Conservation (phyloP, 2,329 filamentous ascomycete species). For the Ophiocordyceps camponoti-leonardi region DNA sequence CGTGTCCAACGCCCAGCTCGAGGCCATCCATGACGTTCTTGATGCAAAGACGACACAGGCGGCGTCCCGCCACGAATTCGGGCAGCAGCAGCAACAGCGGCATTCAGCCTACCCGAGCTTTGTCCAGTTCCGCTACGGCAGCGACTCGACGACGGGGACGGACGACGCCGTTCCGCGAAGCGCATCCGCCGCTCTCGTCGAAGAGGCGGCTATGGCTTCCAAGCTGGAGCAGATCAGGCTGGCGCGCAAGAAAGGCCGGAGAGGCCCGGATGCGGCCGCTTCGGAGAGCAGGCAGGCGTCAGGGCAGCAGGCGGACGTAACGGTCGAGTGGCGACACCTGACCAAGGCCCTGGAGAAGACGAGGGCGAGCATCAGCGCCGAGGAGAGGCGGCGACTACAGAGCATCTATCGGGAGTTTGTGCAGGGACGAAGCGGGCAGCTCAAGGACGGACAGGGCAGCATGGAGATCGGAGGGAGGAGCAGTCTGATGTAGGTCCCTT, state of each 20-base stretch:
- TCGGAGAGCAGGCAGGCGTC: conserved; percentile 11
- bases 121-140: conserved; percentile 71
- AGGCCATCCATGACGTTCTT: conserved; percentile 89
- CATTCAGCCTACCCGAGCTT: conserved; percentile 36
- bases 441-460: conserved; percentile 82
- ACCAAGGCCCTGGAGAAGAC: conserved; percentile 61
- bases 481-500: conserved; percentile 62
- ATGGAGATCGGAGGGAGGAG: conserved; percentile 85
- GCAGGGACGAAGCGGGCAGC: conserved; percentile 79
- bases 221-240: conserved; percentile 69
- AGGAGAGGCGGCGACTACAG: conserved; percentile 58
- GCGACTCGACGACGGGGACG: conserved; percentile 27
- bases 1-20: conserved; percentile 89
- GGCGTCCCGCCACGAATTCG: conserved; percentile 16
- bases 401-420: conserved; percentile 89
- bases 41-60: conserved; percentile 26
- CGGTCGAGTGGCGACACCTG: conserved; percentile 74
- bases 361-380: conserved; percentile 62
- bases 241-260: conserved; percentile 33
- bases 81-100: conserved; percentile 12
- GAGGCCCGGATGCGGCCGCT: conserved; percentile 7
- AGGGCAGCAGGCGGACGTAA: conserved; percentile 44
- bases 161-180: conserved; percentile 26
- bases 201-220: conserved; percentile 62
- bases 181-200: conserved; percentile 42